A percentile compares a stretch with the other conserved stretches of the same genome.
Conservation (phyloP, 2,329 filamentous ascomycete genomes). For the Sporothrix pallida region DNA sequence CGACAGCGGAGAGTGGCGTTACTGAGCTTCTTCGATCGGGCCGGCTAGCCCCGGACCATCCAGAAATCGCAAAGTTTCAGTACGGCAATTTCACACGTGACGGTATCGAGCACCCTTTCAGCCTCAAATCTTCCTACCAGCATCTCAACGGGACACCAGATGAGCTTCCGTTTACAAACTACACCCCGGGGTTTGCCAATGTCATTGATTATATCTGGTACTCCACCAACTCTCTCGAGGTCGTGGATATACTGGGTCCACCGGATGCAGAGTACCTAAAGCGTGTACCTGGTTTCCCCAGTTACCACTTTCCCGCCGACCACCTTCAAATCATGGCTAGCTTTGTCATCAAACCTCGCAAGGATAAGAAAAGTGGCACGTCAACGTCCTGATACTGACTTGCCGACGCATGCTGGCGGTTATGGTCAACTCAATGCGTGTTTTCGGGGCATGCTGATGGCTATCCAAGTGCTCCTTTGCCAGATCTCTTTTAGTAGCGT, state of each 20-base stretch:
- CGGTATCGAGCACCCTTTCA: constrained; percentile 94
- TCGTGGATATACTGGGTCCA: constrained; percentile 81
- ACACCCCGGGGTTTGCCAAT: constrained; percentile 89
- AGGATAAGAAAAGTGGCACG: constrained; percentile 70
- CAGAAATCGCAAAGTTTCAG: constrained; percentile 77
- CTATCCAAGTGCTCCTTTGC: too few species aligned
- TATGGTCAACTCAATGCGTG: too few species aligned
- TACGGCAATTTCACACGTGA: constrained; percentile 94
- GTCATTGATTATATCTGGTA: constrained; percentile 99
- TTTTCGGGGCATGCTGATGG: too few species aligned
- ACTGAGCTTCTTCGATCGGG: constrained; percentile 89
- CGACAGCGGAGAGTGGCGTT: constrained; percentile 81
- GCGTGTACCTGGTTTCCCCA: constrained; percentile 87
- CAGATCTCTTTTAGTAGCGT: too few species aligned
- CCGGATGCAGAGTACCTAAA: constrained; percentile 85
- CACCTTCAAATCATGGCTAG: constrained; percentile 89
- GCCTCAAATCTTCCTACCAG: constrained; percentile 86
- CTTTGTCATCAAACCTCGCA: constrained; percentile 85
- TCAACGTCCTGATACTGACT: not conserved
- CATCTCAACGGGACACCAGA: constrained; percentile 81
- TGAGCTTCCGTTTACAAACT: constrained; percentile 93
- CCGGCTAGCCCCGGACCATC: constrained; percentile 75
- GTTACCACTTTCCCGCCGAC: constrained; percentile 92
- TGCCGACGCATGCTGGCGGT: too few species aligned
- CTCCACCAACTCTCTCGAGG: constrained; percentile 85